phyloP scores from a whole-genome alignment of 441 rosid genomes.

The Pelargonium citronellum region DNA sequence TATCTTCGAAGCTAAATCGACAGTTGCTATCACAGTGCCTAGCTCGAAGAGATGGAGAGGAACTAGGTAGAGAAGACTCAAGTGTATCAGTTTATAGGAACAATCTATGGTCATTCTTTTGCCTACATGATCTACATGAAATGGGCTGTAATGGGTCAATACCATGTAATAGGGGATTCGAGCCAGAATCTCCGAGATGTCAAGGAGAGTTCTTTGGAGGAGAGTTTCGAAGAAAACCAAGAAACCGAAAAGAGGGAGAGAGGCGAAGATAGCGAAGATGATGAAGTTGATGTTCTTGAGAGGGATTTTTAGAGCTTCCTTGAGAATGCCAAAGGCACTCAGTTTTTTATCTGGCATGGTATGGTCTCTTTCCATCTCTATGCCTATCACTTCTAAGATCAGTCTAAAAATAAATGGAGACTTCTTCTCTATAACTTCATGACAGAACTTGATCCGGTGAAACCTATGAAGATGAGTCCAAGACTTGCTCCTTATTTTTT shows the following conservation, averaged over 20 bases:
- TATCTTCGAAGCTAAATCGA: slow-evolving; percentile 24
- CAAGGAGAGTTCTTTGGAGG: slow-evolving; percentile 17
- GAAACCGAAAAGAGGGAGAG: slow-evolving; percentile 26
- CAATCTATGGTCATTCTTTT: slow-evolving; percentile 5
- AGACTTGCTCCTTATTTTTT: not conserved
- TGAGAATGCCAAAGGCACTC: slow-evolving; percentile 15
- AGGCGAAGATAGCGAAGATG: slow-evolving; percentile 13
- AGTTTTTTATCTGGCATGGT: slow-evolving; percentile 14
- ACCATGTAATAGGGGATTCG: not conserved
- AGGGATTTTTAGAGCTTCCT: slow-evolving; percentile 21
- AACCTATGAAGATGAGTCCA: slow-evolving; percentile 5
- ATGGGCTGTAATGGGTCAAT: slow-evolving; percentile 3
- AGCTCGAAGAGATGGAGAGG: slow-evolving; percentile 30
- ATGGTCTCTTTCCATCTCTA: not conserved
- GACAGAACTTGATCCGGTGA: not conserved
- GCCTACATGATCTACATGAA: not conserved
- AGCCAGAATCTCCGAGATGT: not conserved
- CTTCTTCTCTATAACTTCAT: not conserved
- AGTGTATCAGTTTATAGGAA: slow-evolving; percentile 13
- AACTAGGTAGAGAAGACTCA: slow-evolving; percentile 21
- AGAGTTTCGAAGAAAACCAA: slow-evolving; percentile 21
- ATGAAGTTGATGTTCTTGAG: slow-evolving; percentile 19
- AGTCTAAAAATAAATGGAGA: slow-evolving; percentile 1
- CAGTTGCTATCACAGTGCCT: slow-evolving; percentile 8
- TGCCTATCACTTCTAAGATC: slow-evolving; percentile 6